Percentiles rank a stretch among this genome's conserved stretches.
Conservation (phyloP, 129 eudicot genomes). For the Glebionis coronaria region DNA sequence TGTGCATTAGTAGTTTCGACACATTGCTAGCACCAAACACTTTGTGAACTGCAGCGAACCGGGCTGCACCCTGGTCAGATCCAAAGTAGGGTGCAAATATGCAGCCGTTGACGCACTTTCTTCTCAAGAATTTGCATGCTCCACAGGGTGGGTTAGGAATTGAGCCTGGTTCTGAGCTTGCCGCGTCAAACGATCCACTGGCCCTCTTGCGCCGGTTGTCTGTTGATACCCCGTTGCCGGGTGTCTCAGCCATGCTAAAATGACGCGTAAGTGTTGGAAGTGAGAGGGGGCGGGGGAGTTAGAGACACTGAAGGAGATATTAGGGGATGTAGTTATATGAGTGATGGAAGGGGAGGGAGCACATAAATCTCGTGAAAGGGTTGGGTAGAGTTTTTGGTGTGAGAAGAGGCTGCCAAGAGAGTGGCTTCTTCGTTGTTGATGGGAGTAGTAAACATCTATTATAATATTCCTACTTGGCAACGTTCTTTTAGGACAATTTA, state of each 20-base stretch:
- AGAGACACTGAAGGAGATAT: constrained; percentile 20
- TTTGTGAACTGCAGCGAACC: constrained; percentile 91
- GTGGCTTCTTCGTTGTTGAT: constrained; percentile 18
- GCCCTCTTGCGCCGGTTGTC: constrained; percentile 42
- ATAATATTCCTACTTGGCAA: constrained; percentile 15
- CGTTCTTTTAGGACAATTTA: not conserved
- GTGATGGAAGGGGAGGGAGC: constrained; percentile 39
- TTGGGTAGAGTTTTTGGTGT: constrained; percentile 43
- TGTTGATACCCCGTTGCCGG: constrained; percentile 2
- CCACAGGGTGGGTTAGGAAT: constrained; percentile 65
- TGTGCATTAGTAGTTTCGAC: constrained; percentile 70
- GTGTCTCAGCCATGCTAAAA: constrained; percentile 48
- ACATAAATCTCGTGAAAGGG: constrained; percentile 76
- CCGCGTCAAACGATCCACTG: constrained; percentile 4
- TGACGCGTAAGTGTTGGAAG: constrained; percentile 15
- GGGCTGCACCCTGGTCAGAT: constrained; percentile 90
- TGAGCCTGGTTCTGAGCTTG: constrained; percentile 17
- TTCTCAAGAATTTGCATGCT: constrained; percentile 87
- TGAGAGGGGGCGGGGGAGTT: constrained; percentile 6
- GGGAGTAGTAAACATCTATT: constrained; percentile 27
- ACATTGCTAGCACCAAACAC: constrained; percentile 97
- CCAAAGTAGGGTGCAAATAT: constrained; percentile 87
- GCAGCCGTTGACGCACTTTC: constrained; percentile 81
- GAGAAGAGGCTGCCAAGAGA: constrained; percentile 30
- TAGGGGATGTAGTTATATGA: constrained; percentile 38